Evolutionary conservation across 106 monocot genomes (phyloP), one percentile per base, ranked within the genome.

Genomic region (Acanthochlamys bracteata): DNA sequence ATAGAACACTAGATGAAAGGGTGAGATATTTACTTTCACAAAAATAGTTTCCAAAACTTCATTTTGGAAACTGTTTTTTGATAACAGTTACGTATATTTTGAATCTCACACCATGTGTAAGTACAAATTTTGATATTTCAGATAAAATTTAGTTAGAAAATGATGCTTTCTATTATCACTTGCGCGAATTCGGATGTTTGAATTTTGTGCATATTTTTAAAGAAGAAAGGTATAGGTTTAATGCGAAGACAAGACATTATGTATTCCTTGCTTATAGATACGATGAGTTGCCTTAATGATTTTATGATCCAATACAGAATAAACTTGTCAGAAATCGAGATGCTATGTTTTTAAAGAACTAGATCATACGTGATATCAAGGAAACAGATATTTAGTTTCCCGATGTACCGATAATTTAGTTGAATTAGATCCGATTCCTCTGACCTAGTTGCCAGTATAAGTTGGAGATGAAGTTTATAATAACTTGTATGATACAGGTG

Each of bases 221-320:
- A 33, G 6, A 33, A 3, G 6, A 33, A 33, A 33, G 6, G 33
- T 33, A 3, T 33, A 33, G 6, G 33, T 6, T 33, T 33, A 6
- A 33, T 33, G 33, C 33, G 4, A 33, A 33, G 6, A 33, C 53
- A 47, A 23, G 51, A 17, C 54, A 24, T 20, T 25, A 0, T n/a
- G 41, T 55, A 19, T 67, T 67, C 22, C 7, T 67, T 53, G 55
- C 3, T 10, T 67, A 67, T 67, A 53, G 13, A 33, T 6, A 26
- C 17, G 25, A 67, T 6, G 15, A 67, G 33, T 67, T 54, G 39
- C 53, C 8, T 0, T 67, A 54, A 0, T 27, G 3, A 25, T 11
- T 67, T 0, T 55, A 39, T 24, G 33, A 33, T 33, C 6, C 33
- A 33, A 6, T 33, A 33, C 33, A 33, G 6, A 33, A 33, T 1